Percentiles rank a stretch among this genome's conserved stretches.
phyloP scores from a whole-genome alignment of 495 filamentous ascomycete genomes.

The Sabuloglossum arenarium region DNA sequence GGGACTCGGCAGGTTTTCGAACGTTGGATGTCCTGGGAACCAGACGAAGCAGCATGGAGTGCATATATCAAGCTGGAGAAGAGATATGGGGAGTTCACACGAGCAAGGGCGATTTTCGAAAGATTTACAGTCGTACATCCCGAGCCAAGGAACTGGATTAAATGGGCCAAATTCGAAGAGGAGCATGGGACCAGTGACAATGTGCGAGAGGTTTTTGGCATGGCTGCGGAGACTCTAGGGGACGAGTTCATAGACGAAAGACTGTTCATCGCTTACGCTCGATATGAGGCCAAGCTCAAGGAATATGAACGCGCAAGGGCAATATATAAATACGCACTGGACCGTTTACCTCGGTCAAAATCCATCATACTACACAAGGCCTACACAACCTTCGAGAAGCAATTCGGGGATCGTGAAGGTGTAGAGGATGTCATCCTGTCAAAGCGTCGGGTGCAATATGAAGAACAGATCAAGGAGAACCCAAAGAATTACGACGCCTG shows the following conservation, averaged over 20 bases:
- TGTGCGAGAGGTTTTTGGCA: conserved; percentile 81
- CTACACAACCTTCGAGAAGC: conserved; percentile 96
- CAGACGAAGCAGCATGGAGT: conserved; percentile 85
- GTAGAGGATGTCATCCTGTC: conserved; percentile 88
- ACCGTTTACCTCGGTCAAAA: conserved; percentile 73
- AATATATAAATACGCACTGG: conserved; percentile 92
- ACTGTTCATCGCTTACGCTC: conserved; percentile 79
- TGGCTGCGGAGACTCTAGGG: conserved; percentile 73
- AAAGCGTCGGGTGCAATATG: conserved; percentile 87
- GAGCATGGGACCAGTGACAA: conserved; percentile 78
- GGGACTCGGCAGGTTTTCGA: conserved; percentile 92
- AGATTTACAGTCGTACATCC: conserved; percentile 87
- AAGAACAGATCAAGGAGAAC: conserved; percentile 82
- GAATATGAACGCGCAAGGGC: conserved; percentile 89
- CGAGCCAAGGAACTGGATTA: conserved; percentile 93
- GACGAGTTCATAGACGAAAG: conserved; percentile 96
- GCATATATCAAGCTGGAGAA: conserved; percentile 96
- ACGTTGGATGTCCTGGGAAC: conserved; percentile 96
- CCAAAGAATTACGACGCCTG: conserved; percentile 87
- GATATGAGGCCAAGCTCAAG: conserved; percentile 82
- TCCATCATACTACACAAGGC: conserved; percentile 70
- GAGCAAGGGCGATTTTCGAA: conserved; percentile 70
- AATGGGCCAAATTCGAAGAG: conserved; percentile 95
- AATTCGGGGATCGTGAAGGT: conserved; percentile 83
- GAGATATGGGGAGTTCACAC: conserved; percentile 71